A percentile compares a stretch with the other conserved stretches of the same genome.
phyloP scores from a whole-genome alignment of 257 asterid species.

The Coffea eugenioides region DNA sequence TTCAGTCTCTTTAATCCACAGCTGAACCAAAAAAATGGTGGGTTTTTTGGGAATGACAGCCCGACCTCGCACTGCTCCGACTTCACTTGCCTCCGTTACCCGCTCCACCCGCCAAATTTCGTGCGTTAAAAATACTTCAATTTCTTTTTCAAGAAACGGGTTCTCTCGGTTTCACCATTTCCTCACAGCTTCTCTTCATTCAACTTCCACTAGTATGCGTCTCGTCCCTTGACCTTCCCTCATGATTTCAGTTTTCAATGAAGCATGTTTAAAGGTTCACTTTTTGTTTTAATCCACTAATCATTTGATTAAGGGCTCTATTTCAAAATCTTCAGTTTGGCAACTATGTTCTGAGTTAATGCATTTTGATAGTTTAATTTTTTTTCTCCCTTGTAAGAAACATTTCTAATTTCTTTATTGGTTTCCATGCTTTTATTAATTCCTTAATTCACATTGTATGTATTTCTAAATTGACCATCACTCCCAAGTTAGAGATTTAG shows the following conservation, averaged over 20 bases:
- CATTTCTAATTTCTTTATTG: no score
- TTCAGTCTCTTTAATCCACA: neutral
- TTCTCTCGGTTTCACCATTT: slow-evolving; percentile 29
- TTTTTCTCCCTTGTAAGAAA: neutral
- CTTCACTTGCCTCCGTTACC: slow-evolving; percentile 36
- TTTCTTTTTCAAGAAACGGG: slow-evolving; percentile 34
- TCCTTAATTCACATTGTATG: neutral
- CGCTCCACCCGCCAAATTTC: slow-evolving; percentile 35
- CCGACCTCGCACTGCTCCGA: slow-evolving; percentile 38
- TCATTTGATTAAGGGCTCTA: no score
- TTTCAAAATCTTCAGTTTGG: no score
- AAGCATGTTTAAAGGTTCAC: neutral
- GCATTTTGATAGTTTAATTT: no score
- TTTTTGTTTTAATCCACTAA: neutral
- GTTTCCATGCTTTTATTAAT: no score
- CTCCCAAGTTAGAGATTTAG: slow-evolving; percentile 1
- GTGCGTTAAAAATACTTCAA: slow-evolving; percentile 19
- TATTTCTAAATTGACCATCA: neutral
- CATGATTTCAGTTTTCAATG: neutral
- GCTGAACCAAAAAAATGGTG: slow-evolving; percentile 36
- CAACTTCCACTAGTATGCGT: slow-evolving; percentile 39
- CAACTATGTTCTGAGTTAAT: no score
- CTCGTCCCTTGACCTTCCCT: neutral
- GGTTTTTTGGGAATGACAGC: slow-evolving; percentile 35
- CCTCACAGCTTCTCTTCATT: slow-evolving; percentile 50